Evolutionary conservation across 2,329 filamentous ascomycete species (phyloP).

Genomic region (Akanthomyces muscarius): DNA sequence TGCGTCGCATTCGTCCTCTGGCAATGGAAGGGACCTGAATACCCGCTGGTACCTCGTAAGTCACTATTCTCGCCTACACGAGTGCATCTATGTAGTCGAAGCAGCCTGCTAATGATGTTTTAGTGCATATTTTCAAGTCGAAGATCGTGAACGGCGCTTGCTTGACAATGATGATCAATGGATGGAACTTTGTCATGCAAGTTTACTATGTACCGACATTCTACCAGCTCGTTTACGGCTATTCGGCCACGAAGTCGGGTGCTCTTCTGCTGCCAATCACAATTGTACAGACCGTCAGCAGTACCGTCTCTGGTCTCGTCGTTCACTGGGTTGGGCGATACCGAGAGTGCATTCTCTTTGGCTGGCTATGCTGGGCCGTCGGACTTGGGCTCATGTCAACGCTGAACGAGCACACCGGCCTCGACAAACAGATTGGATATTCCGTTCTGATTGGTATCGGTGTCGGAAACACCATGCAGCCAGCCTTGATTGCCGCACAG

Average conservation of each 20-base stretch:
- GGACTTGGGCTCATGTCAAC: conserved; percentile 52
- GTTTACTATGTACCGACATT: conserved; percentile 46
- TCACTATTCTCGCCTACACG: not conserved
- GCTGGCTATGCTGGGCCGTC: conserved; percentile 49
- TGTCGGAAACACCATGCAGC: conserved; percentile 49
- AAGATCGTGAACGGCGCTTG: conserved; percentile 52
- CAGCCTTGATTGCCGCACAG: conserved; percentile 52
- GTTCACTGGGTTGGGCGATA: conserved; percentile 51
- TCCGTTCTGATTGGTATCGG: conserved; percentile 48
- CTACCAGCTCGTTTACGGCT: conserved; percentile 44
- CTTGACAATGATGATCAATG: conserved; percentile 54
- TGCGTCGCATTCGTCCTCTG: conserved; percentile 50
- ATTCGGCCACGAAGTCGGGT: conserved; percentile 39
- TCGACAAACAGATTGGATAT: conserved; percentile 53
- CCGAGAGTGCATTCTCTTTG: conserved; percentile 50
- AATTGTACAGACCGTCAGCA: conserved; percentile 43
- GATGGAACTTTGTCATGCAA: conserved; percentile 57
- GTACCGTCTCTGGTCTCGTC: conserved; percentile 48
- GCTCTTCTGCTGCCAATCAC: conserved; percentile 41
- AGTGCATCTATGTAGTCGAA: not conserved
- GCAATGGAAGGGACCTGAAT: conserved; percentile 46
- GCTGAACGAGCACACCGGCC: conserved; percentile 41
- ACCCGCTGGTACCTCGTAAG: conserved; percentile 45
- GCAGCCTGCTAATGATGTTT: conserved; percentile 23
- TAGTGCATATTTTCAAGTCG: conserved; percentile 50